These are phyloP conservation scores for Kodamaea sagamina DNA, from an alignment of 805 yeast genomes.

Conservation along the genomic window DNA sequence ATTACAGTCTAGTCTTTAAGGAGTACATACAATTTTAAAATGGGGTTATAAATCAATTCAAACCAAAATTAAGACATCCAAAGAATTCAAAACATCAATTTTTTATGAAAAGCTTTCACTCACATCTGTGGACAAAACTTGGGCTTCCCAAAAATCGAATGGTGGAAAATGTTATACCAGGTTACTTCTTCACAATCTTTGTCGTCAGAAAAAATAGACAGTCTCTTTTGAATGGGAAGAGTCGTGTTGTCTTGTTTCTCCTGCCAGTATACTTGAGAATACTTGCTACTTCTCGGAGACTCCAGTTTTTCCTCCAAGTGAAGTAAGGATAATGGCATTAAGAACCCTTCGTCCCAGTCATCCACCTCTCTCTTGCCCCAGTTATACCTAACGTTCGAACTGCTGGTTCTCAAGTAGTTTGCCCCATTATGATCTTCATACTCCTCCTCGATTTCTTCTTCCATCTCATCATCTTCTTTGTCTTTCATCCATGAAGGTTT, in stretches of 20 bases:
- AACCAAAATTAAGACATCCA: too few relatives aligned
- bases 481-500: background rate
- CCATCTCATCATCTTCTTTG: background rate
- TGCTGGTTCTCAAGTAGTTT: background rate
- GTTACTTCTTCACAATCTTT: slow-evolving; percentile 50
- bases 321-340: slow-evolving; percentile 25
- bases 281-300: slow-evolving; percentile 21
- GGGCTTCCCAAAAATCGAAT: slow-evolving; percentile 52
- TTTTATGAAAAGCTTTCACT: too few relatives aligned
- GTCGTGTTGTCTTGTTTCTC: slow-evolving; percentile 1
- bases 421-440: slow-evolving; percentile 2
- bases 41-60: too few relatives aligned
- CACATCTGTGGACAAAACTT: slow-evolving; percentile 30
- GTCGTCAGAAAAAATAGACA: slow-evolving; percentile 14
- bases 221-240: background rate
- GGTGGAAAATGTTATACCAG: slow-evolving; percentile 54
- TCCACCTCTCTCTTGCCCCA: slow-evolving; percentile 10
- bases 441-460: slow-evolving; percentile 1
- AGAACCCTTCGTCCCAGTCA: slow-evolving; percentile 13
- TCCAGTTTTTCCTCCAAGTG: slow-evolving; percentile 15
- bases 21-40: too few relatives aligned
- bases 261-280: slow-evolving; percentile 20
- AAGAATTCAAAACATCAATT: too few relatives aligned
- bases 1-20: too few relatives aligned
- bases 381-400: slow-evolving; percentile 4